Evolutionary conservation across 805 yeast genomes (phyloP).

Genomic region (Candida pseudofarinosa): DNA sequence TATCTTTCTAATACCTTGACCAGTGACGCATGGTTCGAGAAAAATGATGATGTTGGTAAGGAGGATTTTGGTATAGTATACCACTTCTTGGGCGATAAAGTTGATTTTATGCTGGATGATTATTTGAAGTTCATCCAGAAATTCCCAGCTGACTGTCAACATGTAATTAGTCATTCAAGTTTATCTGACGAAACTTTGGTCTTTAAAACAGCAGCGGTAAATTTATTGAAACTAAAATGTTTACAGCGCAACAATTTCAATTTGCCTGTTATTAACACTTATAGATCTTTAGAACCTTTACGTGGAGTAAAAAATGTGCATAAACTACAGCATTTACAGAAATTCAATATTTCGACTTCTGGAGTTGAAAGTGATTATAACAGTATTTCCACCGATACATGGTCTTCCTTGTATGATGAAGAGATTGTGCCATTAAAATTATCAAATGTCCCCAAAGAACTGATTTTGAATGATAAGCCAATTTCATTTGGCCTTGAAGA

Average conservation of each 20-base stretch:
- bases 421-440: conserved; percentile 17
- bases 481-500: conserved; percentile 15
- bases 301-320: conserved; percentile 3
- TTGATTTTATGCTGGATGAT: conserved; percentile 40
- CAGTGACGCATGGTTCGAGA: conserved; percentile 28
- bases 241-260: conserved; percentile 45
- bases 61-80: conserved; percentile 55
- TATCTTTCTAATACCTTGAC: conserved; percentile 36
- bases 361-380: conserved; percentile 20
- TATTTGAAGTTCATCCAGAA: conserved; percentile 49
- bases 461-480: conserved; percentile 15
- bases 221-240: conserved; percentile 54
- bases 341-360: conserved; percentile 18
- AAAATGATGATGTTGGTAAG: conserved; percentile 23
- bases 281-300: conserved; percentile 10
- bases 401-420: conserved; percentile 31
- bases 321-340: conserved; percentile 31
- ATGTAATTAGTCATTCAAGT: conserved; percentile 69
- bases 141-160: conserved; percentile 52
- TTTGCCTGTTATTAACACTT: conserved; percentile 28
- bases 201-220: conserved; percentile 51
- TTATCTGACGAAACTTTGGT: conserved; percentile 60
- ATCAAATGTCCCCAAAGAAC: conserved; percentile 9
- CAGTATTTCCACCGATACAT: conserved; percentile 15
- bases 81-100: conserved; percentile 68